Evolutionary conservation across 1,284 basidiomycete species (phyloP), one percentile per base, ranked within the genome.

Genomic region (Pholiota adiposa): DNA sequence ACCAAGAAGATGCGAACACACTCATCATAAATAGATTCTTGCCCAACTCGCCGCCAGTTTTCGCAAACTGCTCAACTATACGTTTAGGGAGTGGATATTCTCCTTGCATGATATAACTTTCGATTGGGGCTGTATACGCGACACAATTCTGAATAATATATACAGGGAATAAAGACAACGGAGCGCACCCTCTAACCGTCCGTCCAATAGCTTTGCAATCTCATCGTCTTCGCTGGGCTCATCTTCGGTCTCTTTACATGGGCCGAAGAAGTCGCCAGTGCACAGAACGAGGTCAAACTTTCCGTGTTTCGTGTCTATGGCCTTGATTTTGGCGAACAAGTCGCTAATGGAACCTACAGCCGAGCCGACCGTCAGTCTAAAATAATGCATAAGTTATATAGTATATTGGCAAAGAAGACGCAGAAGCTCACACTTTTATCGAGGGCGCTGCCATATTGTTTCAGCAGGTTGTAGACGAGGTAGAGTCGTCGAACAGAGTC

Each of bases 81-180:
- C 78, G 73, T 33, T 82, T 76, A 2, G 96, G 94, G 18, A 97
- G 75, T 1, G 87, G 83, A 64, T 87, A 78, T 60, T 86, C 85
- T 25, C 94, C 96, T 73, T 94, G 87, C 83, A 94, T 95, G 64
- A 98, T 89, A 77, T 98, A 98, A 59, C 94, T 96, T 64, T 93
- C 89, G 21, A 97, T 78, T 4, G 97, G 94, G 36, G 90, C 93
- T 92, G 69, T 7, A 54, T 34, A 33, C 23, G 54, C 23, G 21
- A 31, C 40, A 11, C 41, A 38, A 54, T 36, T 23, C 31, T 53
- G 9, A 48, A 44, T 51, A 41, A 25, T 25, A 9, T 25, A 18
- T 5, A 46, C 8, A 11, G 21, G 0, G 19, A 23, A n/a, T 48
- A 14, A 23, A 36, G 48, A 52, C n/a, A 29, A 40, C 44, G 36